A percentile compares a stretch with the other conserved stretches of the same genome.
These are phyloP conservation scores for Penicillium robsamsonii DNA, from an alignment of 495 filamentous ascomycete genomes.

Conservation along the genomic window DNA sequence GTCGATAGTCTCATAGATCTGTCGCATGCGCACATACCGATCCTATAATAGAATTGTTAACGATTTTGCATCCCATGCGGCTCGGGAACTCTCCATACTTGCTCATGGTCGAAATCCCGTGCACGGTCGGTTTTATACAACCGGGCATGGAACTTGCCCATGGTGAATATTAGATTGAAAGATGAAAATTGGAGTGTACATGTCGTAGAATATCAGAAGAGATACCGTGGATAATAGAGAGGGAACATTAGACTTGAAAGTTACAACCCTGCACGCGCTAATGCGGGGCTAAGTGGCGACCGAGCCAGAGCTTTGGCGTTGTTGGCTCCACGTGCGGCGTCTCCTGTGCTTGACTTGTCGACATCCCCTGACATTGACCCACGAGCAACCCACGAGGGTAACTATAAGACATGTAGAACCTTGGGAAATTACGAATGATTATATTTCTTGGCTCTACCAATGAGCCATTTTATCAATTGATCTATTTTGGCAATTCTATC, in stretches of 20 bases:
- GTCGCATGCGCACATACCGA: constrained; percentile 48
- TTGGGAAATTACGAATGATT: background rate
- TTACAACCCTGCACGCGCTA: constrained; percentile 1
- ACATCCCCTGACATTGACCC: background rate
- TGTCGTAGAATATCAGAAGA: background rate
- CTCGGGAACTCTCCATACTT: constrained; percentile 24
- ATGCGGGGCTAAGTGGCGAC: constrained; percentile 1
- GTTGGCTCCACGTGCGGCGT: constrained; percentile 23
- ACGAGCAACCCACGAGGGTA: background rate
- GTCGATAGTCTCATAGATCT: constrained; percentile 51
- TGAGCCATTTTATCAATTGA: background rate
- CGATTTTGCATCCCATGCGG: background rate
- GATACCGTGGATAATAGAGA: too few relatives aligned
- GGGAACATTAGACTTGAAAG: too few relatives aligned
- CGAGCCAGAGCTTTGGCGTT: constrained; percentile 11
- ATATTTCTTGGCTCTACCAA: background rate
- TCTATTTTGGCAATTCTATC: too few relatives aligned
- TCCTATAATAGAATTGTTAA: constrained; percentile 26
- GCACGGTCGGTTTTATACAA: constrained; percentile 51
- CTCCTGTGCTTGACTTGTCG: constrained; percentile 11
- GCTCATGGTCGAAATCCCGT: constrained; percentile 50
- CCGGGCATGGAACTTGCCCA: constrained; percentile 41
- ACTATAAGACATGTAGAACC: background rate
- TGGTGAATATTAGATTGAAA: constrained; percentile 12
- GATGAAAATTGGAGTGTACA: constrained; percentile 1